phyloP scores from a whole-genome alignment of 371 early-diverging fungal species.

The Mortierella sp. region DNA sequence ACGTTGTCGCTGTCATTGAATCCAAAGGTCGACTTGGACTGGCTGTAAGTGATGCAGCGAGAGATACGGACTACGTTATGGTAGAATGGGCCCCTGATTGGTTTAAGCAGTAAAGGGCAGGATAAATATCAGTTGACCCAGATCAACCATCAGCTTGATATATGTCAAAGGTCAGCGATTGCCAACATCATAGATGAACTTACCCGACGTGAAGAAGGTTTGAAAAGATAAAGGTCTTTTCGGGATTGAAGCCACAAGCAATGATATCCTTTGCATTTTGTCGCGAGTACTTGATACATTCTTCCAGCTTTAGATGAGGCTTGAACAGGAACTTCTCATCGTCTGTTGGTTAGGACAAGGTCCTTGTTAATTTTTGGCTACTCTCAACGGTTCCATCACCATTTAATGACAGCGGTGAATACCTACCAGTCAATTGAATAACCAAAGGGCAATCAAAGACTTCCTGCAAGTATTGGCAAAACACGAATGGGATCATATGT shows the following conservation, averaged over 20 bases:
- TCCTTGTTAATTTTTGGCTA: not conserved
- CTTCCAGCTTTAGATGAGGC: conserved; percentile 89
- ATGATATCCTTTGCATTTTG: conserved; percentile 98
- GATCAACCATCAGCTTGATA: too few relatives aligned
- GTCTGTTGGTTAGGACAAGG: conserved; percentile 63
- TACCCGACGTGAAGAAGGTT: conserved; percentile 94
- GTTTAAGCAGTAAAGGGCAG: not conserved
- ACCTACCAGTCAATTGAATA: conserved; percentile 91
- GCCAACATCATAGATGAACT: not conserved
- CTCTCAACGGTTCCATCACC: too few relatives aligned
- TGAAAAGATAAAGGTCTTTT: conserved; percentile 99
- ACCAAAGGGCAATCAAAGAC: conserved; percentile 97
- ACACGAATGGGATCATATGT: conserved; percentile 98
- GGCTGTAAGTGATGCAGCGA: conserved; percentile 84
- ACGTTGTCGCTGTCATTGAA: conserved; percentile 85
- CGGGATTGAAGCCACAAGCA: conserved; percentile 97
- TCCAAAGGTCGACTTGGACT: conserved; percentile 92
- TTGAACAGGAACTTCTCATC: conserved; percentile 99
- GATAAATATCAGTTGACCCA: too few relatives aligned
- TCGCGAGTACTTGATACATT: conserved; percentile 80
- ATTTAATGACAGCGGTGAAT: too few relatives aligned
- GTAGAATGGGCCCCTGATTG: conserved; percentile 85
- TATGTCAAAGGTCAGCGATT: not conserved
- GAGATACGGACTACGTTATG: conserved; percentile 91
- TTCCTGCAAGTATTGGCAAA: conserved; percentile 99